Evolutionary conservation across 1,284 basidiomycete species (phyloP).

Genomic region (Rhodotorula sp.): DNA sequence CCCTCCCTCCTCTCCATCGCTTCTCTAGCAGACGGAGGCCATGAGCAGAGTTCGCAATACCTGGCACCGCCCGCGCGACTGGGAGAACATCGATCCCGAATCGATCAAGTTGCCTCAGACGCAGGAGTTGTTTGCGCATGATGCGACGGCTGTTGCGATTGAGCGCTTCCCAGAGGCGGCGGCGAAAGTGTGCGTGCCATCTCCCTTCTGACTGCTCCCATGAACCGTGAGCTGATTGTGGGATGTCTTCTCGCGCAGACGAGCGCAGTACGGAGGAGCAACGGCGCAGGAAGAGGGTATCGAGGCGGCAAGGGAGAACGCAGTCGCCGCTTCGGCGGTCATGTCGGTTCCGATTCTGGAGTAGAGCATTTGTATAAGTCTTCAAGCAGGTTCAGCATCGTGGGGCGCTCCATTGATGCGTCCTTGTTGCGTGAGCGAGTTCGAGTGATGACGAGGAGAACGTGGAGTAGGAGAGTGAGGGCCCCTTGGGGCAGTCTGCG

Average conservation of each 20-base stretch:
- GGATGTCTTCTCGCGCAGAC: neutral
- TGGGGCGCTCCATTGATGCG: neutral
- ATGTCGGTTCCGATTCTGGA: conserved; percentile 1
- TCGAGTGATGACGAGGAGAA: neutral
- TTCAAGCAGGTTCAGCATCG: neutral
- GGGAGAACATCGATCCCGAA: conserved; percentile 15
- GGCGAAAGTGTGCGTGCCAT: neutral
- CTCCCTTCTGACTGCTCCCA: neutral
- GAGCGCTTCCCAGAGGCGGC: neutral
- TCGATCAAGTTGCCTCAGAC: conserved; percentile 8
- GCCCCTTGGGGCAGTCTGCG: neutral
- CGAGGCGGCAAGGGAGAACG: neutral
- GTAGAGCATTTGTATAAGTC: neutral
- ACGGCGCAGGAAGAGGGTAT: neutral
- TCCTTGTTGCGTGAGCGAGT: neutral
- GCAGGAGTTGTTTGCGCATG: conserved; percentile 14
- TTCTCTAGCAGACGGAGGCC: neutral
- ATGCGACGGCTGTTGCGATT: conserved; percentile 2
- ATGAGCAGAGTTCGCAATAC: neutral
- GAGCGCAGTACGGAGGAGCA: neutral
- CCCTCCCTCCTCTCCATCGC: neutral
- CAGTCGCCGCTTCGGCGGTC: neutral
- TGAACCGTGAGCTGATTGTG: neutral
- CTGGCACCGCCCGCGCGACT: conserved; percentile 10
- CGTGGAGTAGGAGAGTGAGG: neutral